Evolutionary conservation across 768 basidiomycete genomes (phyloP).

Genomic region (Boletellus emodensis): DNA sequence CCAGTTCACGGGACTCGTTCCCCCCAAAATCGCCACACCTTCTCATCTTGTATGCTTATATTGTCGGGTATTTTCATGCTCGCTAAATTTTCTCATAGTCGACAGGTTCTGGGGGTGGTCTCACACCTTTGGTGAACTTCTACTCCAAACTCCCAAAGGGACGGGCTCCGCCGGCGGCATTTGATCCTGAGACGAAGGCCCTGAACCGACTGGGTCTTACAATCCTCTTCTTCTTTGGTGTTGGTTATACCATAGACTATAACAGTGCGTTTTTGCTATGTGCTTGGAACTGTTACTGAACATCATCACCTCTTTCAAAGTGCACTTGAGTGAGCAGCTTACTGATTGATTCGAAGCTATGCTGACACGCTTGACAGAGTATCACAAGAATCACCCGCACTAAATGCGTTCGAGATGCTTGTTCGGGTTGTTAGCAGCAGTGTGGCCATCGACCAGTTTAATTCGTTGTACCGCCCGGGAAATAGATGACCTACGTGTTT

Average conservation of each 20-base stretch:
- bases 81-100: slow-evolving; percentile 45
- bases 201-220: slow-evolving; percentile 47
- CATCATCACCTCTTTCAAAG: slow-evolving; percentile 34
- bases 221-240: slow-evolving; percentile 54
- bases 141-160: slow-evolving; percentile 98
- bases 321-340: slow-evolving; percentile 73
- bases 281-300: slow-evolving; percentile 6
- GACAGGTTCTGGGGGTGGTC: slow-evolving; percentile 75
- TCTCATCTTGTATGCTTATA: slow-evolving; percentile 62
- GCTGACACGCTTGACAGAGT: slow-evolving; percentile 49
- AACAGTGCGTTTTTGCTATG: slow-evolving; percentile 60
- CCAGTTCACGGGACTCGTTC: slow-evolving; percentile 79
- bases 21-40: slow-evolving; percentile 94
- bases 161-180: slow-evolving; percentile 52
- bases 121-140: slow-evolving; percentile 85
- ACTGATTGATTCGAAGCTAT: slow-evolving; percentile 1
- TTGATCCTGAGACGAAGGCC: slow-evolving; percentile 83
- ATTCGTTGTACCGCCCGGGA: slow-evolving; percentile 17
- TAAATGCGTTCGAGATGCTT: slow-evolving; percentile 31
- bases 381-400: slow-evolving; percentile 90
- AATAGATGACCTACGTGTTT: slow-evolving; percentile 25
- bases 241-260: slow-evolving; percentile 84
- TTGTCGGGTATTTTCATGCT: background rate
- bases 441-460: slow-evolving; percentile 8
- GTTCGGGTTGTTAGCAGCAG: slow-evolving; percentile 1